Evolutionary conservation across 345 rosid genomes (phyloP), one percentile per base, ranked within the genome.

Genomic region (Litchi chinensis): DNA sequence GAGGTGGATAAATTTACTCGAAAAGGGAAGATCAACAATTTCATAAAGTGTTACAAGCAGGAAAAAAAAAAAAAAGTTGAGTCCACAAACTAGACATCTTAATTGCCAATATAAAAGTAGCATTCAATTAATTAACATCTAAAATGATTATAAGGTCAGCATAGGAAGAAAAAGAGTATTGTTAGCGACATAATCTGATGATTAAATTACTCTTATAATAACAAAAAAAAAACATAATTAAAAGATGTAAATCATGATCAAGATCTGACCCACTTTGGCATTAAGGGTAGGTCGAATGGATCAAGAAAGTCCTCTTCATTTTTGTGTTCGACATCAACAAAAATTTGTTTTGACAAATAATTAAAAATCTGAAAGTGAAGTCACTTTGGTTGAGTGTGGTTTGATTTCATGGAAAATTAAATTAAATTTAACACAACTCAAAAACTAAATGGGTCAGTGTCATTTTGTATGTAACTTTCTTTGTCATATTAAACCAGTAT

Each of bases 231-330:
- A 59, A 78, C 48, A 66, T 66, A 12, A 72, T 68, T 40, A 72
- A 79, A 79, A 76, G 64, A 16, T 43, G 41, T 40, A 68, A 62
- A 39, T 19, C n/a, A 69, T 63, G 24, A 69, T 78, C 50, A 56
- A 72, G 54, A 50, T 63, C 76, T 71, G 66, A 72, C 75, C 75
- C 80, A 67, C 79, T 65, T 40, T 46, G 52, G 10, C 44, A 63
- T 44, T 77, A 40, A 15, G 6, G 73, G 65, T 57, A 50, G 43
- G 76, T 63, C 81, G 52, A 63, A 62, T 68, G 68, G 54, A 67
- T 63, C 37, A 60, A 28, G 40, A 60, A 60, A 60, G 28, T 60
- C 16, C 21, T 60, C 16, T 75, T 59, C 40, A 66, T 67, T 57
- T 65, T 68, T 73, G 73, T 66, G 59, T 54, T 54, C 59, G 56